Evolutionary conservation across 2,329 filamentous ascomycete genomes (phyloP), one percentile per base, ranked within the genome.

Genomic region (Hymenoscyphus scutula): DNA sequence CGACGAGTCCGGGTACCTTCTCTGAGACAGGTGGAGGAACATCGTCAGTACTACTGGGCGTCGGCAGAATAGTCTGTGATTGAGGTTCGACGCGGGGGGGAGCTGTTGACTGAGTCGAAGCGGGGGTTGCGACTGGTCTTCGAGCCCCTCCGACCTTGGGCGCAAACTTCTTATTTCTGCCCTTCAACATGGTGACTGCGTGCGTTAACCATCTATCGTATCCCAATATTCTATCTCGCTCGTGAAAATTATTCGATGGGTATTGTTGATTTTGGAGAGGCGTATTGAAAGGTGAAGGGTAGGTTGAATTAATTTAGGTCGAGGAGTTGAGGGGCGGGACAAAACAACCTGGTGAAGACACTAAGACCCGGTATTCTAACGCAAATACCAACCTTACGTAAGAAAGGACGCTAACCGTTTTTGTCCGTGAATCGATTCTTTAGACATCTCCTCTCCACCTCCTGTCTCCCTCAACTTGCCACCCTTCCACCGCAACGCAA

Each of bases 91-190:
- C 72, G 67, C 77, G 79, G 48, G 77, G 71, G 61, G 74, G 72
- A 51, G 76, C 67, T 34, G 78, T 74, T 53, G 78, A 70, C 56
- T 74, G 72, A 62, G 71, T 72, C 62, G 76, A 72, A 62, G 73
- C 70, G 63, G 78, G 74, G 61, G 78, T 76, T 66, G 79, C 78
- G 65, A 81, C 78, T 63, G 82, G 80, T 71, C 67, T 68, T 62
- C 87, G 84, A 67, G 81, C 74, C 34, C 84, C 84, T 67, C 84
- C 84, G 53, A 89, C 89, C 74, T 89, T 89, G 1, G 69, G 69
- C 17, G 65, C 67, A 78, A 92, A 91, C 2, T 59, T 59, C 56
- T 70, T 72, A 77, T 69, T 81, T 79, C 76, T 90, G 89, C 77
- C 90, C 90, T 75, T 70, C 64, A 70, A 65, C 70, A 71, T 71